Conservation (phyloP, 177 flowering plant species). For the Telopea speciosissima region DNA sequence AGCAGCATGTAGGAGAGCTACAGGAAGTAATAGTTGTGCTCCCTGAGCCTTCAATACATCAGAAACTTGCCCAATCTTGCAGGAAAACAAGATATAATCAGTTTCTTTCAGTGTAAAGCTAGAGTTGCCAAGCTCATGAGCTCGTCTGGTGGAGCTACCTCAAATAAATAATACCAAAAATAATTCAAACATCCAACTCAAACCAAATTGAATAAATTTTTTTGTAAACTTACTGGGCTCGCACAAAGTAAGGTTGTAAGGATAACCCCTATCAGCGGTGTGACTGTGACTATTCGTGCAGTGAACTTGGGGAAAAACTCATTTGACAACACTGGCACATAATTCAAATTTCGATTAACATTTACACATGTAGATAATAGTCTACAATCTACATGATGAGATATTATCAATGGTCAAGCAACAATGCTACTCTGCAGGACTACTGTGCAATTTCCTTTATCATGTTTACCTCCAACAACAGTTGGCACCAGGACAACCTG, state of each 20-base stretch:
- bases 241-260: constrained; percentile 93
- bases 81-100: constrained; percentile 12
- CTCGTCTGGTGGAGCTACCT: not conserved
- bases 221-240: constrained; percentile 76
- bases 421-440: constrained; percentile 2
- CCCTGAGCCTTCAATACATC: constrained; percentile 91
- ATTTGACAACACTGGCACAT: constrained; percentile 66
- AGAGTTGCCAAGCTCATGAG: not conserved
- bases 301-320: constrained; percentile 94
- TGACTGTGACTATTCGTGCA: constrained; percentile 61
- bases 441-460: not conserved
- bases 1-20: constrained; percentile 79
- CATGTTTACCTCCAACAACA: constrained; percentile 69
- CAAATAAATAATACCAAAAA: not conserved
- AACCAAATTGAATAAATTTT: not conserved
- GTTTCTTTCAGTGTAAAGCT: constrained; percentile 5
- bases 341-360: constrained; percentile 9
- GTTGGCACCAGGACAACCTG: constrained; percentile 97
- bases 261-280: constrained; percentile 90
- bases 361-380: not conserved
- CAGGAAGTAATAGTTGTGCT: constrained; percentile 71
- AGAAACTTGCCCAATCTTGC: constrained; percentile 88
- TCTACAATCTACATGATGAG: not conserved
- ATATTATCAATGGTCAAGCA: not conserved
- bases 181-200: not conserved